Evolutionary conservation across 2,329 filamentous ascomycete species (phyloP).

Genomic region (Magnaporthiopsis poae): DNA sequence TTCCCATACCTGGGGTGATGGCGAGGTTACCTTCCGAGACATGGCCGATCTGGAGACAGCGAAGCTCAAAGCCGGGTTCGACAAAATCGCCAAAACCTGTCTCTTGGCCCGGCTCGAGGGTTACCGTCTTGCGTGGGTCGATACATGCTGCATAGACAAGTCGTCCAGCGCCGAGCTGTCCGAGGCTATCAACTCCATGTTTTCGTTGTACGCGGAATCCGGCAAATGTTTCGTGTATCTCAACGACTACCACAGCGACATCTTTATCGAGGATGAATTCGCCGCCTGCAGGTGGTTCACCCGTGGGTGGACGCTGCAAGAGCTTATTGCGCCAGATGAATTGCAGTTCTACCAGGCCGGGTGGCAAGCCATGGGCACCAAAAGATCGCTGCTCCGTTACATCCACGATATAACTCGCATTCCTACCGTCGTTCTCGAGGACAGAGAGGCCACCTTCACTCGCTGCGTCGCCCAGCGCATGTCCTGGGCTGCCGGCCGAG

Average conservation of each 20-base stretch:
- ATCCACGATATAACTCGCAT: constrained; percentile 2
- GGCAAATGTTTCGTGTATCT: constrained; percentile 16
- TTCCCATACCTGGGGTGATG: constrained; percentile 14
- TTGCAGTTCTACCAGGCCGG: constrained; percentile 13
- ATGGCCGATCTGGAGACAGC: constrained; percentile 7
- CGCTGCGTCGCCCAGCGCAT: constrained; percentile 16
- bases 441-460: constrained; percentile 5
- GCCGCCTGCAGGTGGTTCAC: constrained; percentile 14
- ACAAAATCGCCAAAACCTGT: constrained; percentile 4
- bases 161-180: constrained; percentile 17
- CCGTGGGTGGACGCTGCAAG: constrained; percentile 17
- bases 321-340: constrained; percentile 13
- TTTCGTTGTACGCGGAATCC: constrained; percentile 16
- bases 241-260: constrained; percentile 10
- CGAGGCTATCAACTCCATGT: constrained; percentile 15
- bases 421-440: neutral
- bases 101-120: neutral
- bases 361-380: constrained; percentile 14
- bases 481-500: constrained; percentile 17
- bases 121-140: constrained; percentile 13
- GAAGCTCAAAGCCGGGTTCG: constrained; percentile 12
- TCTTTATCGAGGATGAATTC: neutral
- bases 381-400: neutral
- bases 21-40: constrained; percentile 13
- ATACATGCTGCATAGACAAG: constrained; percentile 21